Evolutionary conservation across 2,329 filamentous ascomycete genomes (phyloP).

Genomic region (Botrytis paeoniae): DNA sequence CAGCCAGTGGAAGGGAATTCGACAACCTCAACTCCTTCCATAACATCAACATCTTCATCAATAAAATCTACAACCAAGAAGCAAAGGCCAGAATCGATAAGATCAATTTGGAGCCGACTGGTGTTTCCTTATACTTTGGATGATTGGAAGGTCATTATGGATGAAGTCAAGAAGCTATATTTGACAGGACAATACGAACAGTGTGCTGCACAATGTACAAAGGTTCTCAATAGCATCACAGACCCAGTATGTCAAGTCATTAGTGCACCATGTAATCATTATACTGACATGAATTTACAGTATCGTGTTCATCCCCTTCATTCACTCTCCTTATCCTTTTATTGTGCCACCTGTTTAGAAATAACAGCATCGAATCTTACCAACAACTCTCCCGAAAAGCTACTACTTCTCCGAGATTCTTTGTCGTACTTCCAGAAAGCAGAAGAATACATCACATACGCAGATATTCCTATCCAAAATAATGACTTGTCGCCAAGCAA

Average conservation of each 20-base stretch:
- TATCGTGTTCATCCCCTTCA: conserved; percentile 33
- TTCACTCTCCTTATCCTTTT: conserved; percentile 37
- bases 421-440: conserved; percentile 32
- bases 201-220: conserved; percentile 33
- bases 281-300: conserved; percentile 22
- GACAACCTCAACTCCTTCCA: neutral
- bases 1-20: conserved; percentile 14
- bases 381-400: conserved; percentile 29
- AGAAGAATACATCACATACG: conserved; percentile 29
- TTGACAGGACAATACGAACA: conserved; percentile 34
- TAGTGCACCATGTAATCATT: conserved; percentile 12
- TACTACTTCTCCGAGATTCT: conserved; percentile 35
- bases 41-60: conserved; percentile 11
- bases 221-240: conserved; percentile 32
- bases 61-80: conserved; percentile 10
- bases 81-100: conserved; percentile 26
- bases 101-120: conserved; percentile 20
- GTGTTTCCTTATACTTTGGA: conserved; percentile 31
- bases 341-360: conserved; percentile 35
- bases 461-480: conserved; percentile 26
- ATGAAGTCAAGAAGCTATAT: conserved; percentile 36
- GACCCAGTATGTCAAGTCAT: conserved; percentile 31
- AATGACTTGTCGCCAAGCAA: conserved; percentile 6
- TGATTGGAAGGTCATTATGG: conserved; percentile 35
- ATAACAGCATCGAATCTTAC: conserved; percentile 31